Conservation (phyloP, 2,329 filamentous ascomycete genomes). For the Fusarium albidum region DNA sequence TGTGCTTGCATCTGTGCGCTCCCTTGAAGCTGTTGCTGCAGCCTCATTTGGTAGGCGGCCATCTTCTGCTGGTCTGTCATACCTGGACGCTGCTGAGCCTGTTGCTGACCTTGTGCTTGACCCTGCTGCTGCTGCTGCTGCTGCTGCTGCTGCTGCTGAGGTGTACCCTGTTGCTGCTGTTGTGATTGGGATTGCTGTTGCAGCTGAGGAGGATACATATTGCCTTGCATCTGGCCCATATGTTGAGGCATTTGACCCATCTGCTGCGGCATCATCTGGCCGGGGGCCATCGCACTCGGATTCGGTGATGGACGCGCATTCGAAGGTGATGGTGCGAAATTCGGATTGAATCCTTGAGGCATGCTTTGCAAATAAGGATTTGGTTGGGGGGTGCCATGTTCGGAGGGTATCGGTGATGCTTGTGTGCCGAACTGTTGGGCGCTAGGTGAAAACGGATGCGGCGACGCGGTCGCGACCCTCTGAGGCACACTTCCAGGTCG, state of each 20-base stretch:
- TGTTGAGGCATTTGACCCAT: slow-evolving; percentile 57
- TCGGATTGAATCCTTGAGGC: slow-evolving; percentile 64
- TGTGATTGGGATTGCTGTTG: slow-evolving; percentile 54
- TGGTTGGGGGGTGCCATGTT: slow-evolving; percentile 80
- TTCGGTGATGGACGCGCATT: slow-evolving; percentile 64
- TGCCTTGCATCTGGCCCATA: slow-evolving; percentile 58
- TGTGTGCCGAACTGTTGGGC: slow-evolving; percentile 76
- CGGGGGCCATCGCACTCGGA: slow-evolving; percentile 58
- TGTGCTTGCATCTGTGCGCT: slow-evolving; percentile 61
- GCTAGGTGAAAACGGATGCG: slow-evolving; percentile 86
- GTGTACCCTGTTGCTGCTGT: slow-evolving; percentile 54
- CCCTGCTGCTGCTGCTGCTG: slow-evolving; percentile 51
- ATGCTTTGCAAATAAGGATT: slow-evolving; percentile 73
- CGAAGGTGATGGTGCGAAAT: slow-evolving; percentile 65
- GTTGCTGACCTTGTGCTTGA: slow-evolving; percentile 47
- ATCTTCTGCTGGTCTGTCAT: slow-evolving; percentile 76
- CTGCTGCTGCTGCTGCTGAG: slow-evolving; percentile 56
- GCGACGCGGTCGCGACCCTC: slow-evolving; percentile 89
- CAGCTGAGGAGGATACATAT: slow-evolving; percentile 50
- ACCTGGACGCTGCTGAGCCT: slow-evolving; percentile 37
- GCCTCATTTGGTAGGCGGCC: slow-evolving; percentile 80
- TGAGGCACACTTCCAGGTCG: slow-evolving; percentile 76
- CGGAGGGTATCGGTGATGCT: slow-evolving; percentile 78
- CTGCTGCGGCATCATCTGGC: slow-evolving; percentile 64
- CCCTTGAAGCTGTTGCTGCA: slow-evolving; percentile 77